Evolutionary conservation across 805 yeast genomes (phyloP).

Genomic region (Metschnikowia similis): DNA sequence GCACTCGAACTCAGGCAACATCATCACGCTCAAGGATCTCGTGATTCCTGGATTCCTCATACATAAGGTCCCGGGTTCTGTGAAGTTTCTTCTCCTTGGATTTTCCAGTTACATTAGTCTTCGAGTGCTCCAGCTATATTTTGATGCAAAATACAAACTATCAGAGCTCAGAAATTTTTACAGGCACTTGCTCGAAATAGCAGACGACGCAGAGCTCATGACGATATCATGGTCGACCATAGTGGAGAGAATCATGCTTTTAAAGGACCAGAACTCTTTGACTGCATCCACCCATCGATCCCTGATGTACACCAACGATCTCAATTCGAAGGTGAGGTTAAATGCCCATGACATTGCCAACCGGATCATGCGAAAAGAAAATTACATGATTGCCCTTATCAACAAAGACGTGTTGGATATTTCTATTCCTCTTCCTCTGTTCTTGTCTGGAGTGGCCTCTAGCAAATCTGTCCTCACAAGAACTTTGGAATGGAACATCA

Average conservation of each 20-base stretch:
- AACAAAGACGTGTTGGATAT: slow-evolving; percentile 73
- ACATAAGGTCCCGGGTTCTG: slow-evolving; percentile 34
- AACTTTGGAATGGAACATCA: slow-evolving; percentile 92
- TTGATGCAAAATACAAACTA: slow-evolving; percentile 59
- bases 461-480: slow-evolving; percentile 56
- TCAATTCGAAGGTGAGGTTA: slow-evolving; percentile 66
- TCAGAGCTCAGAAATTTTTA: slow-evolving; percentile 76
- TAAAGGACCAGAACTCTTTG: slow-evolving; percentile 77
- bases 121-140: slow-evolving; percentile 50
- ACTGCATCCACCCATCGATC: slow-evolving; percentile 38
- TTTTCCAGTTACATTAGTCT: slow-evolving; percentile 52
- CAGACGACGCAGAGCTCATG: slow-evolving; percentile 74
- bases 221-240: slow-evolving; percentile 91
- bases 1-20: slow-evolving; percentile 17
- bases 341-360: slow-evolving; percentile 95
- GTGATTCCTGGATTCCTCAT: slow-evolving; percentile 43
- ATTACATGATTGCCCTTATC: slow-evolving; percentile 85
- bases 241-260: slow-evolving; percentile 65
- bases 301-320: slow-evolving; percentile 41
- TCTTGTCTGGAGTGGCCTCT: slow-evolving; percentile 16
- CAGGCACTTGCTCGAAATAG: slow-evolving; percentile 60
- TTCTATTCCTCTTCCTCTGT: slow-evolving; percentile 34
- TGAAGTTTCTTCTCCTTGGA: slow-evolving; percentile 60
- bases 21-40: slow-evolving; percentile 30
- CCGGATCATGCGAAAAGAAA: slow-evolving; percentile 91